phyloP scores from a whole-genome alignment of 2,329 filamentous ascomycete genomes.

The Geoglossum cookeanum region DNA sequence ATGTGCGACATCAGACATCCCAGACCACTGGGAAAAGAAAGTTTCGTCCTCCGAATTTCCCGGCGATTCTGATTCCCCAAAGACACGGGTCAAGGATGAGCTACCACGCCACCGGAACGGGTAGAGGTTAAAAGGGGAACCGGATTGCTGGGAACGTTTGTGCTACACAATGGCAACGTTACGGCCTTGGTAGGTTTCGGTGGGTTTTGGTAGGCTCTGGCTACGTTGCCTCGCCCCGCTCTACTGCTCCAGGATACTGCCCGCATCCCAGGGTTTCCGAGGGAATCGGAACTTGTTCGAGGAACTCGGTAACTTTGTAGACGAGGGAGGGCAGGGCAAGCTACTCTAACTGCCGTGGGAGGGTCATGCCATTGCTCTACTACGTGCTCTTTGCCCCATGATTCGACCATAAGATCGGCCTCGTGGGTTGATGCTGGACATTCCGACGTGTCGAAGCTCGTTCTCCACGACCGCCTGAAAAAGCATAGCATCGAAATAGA shows the following conservation, averaged over 20 bases:
- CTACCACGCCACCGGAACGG: not conserved
- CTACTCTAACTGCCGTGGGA: too few species aligned
- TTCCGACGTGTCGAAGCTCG: not conserved
- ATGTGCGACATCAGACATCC: not conserved
- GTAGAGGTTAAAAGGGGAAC: not conserved
- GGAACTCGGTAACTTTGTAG: not conserved
- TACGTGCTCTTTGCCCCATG: not conserved
- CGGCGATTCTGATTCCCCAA: not conserved
- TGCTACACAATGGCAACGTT: not conserved
- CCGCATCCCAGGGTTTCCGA: not conserved
- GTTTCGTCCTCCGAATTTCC: not conserved
- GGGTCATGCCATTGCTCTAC: too few species aligned
- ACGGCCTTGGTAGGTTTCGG: too few species aligned
- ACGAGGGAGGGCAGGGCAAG: not conserved
- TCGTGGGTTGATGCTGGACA: not conserved
- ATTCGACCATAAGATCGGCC: not conserved
- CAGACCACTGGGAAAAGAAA: not conserved
- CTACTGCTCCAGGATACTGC: too few species aligned
- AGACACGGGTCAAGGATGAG: not conserved
- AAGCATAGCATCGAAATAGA: not conserved
- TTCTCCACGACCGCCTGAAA: not conserved
- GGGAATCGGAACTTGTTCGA: not conserved
- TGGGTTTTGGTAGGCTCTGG: too few species aligned
- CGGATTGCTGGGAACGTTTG: not conserved
- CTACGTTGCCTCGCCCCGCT: too few species aligned